phyloP scores from a whole-genome alignment of 163 green algal genomes.

The Trebouxiophyceae sp. region DNA sequence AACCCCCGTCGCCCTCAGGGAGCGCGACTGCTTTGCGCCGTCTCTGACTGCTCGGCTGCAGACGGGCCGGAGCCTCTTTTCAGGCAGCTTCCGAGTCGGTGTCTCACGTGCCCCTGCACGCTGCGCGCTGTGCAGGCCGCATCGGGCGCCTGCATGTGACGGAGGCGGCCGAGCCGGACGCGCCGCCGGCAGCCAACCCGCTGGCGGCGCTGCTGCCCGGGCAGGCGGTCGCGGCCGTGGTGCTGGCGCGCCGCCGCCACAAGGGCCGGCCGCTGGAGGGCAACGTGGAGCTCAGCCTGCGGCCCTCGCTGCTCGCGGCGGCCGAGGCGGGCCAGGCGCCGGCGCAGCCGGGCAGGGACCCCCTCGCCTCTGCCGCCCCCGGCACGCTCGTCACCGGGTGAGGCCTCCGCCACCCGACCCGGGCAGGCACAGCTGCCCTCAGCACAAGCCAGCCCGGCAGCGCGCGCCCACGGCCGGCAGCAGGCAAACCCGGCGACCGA shows the following conservation, averaged over 20 bases:
- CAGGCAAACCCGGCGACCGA: too few relatives aligned
- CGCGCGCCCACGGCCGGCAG: too few relatives aligned
- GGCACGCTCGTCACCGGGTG: too few relatives aligned
- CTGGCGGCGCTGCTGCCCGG: constrained; percentile 17
- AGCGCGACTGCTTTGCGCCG: too few relatives aligned
- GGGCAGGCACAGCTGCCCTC: too few relatives aligned
- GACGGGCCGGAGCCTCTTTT: too few relatives aligned
- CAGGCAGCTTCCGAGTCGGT: too few relatives aligned
- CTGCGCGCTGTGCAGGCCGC: constrained; percentile 3
- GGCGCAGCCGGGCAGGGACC: not conserved
- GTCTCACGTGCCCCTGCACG: too few relatives aligned
- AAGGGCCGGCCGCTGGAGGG: not conserved
- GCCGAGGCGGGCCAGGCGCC: not conserved
- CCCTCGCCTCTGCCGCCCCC: constrained; percentile 20
- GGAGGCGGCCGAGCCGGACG: constrained; percentile 25
- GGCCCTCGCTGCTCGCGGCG: not conserved
- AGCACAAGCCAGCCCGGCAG: too few relatives aligned
- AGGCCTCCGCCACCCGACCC: too few relatives aligned
- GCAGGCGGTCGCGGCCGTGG: constrained; percentile 28
- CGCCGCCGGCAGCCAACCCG: not conserved
- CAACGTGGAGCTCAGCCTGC: constrained; percentile 3
- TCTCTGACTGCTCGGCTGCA: too few relatives aligned
- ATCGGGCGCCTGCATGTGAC: constrained; percentile 49
- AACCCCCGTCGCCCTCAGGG: too few relatives aligned
- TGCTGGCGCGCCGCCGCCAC: constrained; percentile 37